phyloP scores from a whole-genome alignment of 1,284 basidiomycete genomes.

The Hypsizygus ulmarius region DNA sequence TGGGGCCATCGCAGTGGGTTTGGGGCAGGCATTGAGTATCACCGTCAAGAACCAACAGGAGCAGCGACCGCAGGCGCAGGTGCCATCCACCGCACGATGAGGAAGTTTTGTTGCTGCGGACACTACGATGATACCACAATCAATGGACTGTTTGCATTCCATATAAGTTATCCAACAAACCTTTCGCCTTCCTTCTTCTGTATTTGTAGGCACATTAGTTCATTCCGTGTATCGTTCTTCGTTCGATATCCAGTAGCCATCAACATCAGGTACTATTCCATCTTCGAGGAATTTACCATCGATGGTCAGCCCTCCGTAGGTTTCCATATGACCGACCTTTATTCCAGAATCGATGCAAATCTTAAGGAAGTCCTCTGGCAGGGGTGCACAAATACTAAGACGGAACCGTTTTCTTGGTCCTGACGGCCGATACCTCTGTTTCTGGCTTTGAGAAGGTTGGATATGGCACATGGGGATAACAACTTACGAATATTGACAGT shows the following conservation, averaged over 20 bases:
- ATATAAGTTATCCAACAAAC: conserved; percentile 11
- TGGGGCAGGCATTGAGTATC: conserved; percentile 46
- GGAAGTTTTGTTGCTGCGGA: neutral
- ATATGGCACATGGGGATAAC: neutral
- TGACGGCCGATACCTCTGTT: conserved; percentile 46
- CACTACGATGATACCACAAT: neutral
- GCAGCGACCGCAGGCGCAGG: conserved; percentile 16
- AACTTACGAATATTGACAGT: conserved; percentile 51
- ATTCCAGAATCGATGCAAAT: conserved; percentile 46
- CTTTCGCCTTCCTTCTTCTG: conserved; percentile 8
- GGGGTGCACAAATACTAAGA: conserved; percentile 50
- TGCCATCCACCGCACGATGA: conserved; percentile 12
- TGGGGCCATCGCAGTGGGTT: conserved; percentile 70
- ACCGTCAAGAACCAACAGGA: conserved; percentile 30
- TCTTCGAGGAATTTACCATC: conserved; percentile 36
- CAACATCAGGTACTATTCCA: conserved; percentile 36
- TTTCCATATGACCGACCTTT: conserved; percentile 32
- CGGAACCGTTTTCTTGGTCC: conserved; percentile 46
- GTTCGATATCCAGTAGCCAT: conserved; percentile 35
- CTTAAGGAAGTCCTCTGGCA: conserved; percentile 48
- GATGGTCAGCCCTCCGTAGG: conserved; percentile 45
- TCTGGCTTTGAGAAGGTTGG: neutral
- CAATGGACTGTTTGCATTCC: neutral
- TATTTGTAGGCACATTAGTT: conserved; percentile 9
- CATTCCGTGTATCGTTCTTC: neutral